These are phyloP conservation scores for Plasmodium gonderi DNA, from an alignment of 169 alveolate genomes.

Conservation along the genomic window DNA sequence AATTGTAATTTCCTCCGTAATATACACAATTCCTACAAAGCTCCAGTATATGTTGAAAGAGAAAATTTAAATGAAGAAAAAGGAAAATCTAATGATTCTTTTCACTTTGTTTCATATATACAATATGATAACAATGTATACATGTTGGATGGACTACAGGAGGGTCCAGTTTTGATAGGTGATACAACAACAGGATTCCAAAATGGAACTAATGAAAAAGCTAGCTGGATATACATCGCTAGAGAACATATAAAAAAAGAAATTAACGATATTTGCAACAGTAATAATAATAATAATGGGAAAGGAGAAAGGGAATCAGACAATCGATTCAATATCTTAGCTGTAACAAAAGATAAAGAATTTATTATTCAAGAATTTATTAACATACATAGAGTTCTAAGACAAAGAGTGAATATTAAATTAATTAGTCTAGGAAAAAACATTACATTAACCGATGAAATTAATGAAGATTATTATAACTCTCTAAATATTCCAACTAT, in stretches of 20 bases:
- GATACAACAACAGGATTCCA: no score
- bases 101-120: slow-evolving; percentile 91
- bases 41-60: slow-evolving; percentile 85
- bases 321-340: slow-evolving; percentile 19
- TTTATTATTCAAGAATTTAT: background rate
- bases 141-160: slow-evolving; percentile 77
- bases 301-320: background rate
- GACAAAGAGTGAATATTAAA: slow-evolving; percentile 17
- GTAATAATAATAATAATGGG: background rate
- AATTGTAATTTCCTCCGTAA: slow-evolving; percentile 88
- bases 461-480: slow-evolving; percentile 31
- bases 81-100: slow-evolving; percentile 88
- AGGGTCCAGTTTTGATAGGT: slow-evolving; percentile 67
- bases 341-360: slow-evolving; percentile 30
- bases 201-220: background rate
- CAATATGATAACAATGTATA: slow-evolving; percentile 82
- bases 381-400: slow-evolving; percentile 36
- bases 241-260: slow-evolving; percentile 40
- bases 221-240: slow-evolving; percentile 19
- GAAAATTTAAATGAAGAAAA: slow-evolving; percentile 81
- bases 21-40: slow-evolving; percentile 85
- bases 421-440: slow-evolving; percentile 17
- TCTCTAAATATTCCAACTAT: slow-evolving; percentile 1
- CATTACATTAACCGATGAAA: slow-evolving; percentile 9
- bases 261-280: background rate